phyloP scores from a whole-genome alignment of 306 rosid genomes.

The Casuarina equisetifolia region DNA sequence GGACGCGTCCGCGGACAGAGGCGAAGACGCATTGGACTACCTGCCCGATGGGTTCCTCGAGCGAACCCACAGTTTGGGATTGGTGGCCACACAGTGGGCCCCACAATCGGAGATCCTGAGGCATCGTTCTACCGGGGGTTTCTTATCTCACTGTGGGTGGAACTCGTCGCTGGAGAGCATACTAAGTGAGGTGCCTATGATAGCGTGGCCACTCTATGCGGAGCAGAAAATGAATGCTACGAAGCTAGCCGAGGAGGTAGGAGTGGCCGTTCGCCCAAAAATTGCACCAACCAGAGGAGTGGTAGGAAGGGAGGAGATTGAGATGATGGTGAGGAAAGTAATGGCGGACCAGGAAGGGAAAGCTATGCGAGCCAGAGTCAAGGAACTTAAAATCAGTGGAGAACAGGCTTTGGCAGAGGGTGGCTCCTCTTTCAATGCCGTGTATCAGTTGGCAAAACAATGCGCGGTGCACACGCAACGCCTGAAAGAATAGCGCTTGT shows the following conservation, averaged over 20 bases:
- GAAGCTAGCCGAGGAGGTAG: neutral
- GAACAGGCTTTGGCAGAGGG: neutral
- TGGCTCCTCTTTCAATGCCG: constrained; percentile 16
- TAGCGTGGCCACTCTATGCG: constrained; percentile 6
- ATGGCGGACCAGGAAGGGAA: neutral
- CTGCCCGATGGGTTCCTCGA: constrained; percentile 4
- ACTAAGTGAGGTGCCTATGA: neutral
- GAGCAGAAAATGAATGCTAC: constrained; percentile 6
- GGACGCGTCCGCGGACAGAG: neutral
- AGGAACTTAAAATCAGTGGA: constrained; percentile 1
- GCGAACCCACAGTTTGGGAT: neutral
- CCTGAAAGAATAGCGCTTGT: neutral
- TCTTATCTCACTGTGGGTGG: constrained; percentile 11
- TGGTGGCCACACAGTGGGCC: neutral
- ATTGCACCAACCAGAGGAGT: neutral
- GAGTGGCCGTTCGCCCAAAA: constrained; percentile 4
- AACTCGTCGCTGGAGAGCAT: constrained; percentile 5
- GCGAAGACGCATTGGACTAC: neutral
- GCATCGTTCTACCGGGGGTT: neutral
- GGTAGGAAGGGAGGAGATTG: constrained; percentile 5
- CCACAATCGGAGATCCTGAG: constrained; percentile 3
- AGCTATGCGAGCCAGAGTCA: neutral
- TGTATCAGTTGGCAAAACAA: neutral
- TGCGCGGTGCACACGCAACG: neutral
- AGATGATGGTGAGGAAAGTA: neutral